phyloP scores from a whole-genome alignment of 352 stramenopile species.

The Phytophthora agathidicida region DNA sequence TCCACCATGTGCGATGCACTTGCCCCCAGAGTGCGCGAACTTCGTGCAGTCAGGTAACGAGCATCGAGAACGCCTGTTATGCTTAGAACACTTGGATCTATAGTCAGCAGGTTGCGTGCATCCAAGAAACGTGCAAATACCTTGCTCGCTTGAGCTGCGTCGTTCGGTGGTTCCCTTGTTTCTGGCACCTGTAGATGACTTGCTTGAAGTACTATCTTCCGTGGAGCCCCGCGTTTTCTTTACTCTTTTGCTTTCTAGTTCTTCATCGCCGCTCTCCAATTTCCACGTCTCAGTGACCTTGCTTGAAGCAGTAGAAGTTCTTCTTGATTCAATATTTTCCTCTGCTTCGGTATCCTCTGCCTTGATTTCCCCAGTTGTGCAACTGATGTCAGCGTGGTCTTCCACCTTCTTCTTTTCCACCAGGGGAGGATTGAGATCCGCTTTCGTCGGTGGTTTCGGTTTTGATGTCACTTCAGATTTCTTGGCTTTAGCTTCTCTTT shows the following conservation, averaged over 20 bases:
- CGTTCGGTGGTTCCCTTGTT: neutral
- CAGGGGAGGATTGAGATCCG: no score
- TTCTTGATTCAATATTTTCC: neutral
- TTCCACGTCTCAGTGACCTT: neutral
- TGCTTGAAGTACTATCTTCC: neutral
- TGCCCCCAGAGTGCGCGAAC: constrained; percentile 11
- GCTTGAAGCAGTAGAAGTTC: neutral
- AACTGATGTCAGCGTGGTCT: no score
- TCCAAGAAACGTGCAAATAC: neutral
- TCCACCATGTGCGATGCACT: constrained; percentile 14
- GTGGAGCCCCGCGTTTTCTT: neutral
- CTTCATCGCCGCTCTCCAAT: constrained; percentile 4
- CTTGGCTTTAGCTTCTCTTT: neutral
- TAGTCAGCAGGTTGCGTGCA: neutral
- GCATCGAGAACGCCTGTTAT: constrained; percentile 2
- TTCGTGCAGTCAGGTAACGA: constrained; percentile 5
- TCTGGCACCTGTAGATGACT: neutral
- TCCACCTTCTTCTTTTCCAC: no score
- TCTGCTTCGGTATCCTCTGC: neutral
- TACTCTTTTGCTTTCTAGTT: neutral
- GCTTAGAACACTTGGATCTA: constrained; percentile 7
- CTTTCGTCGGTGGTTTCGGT: no score
- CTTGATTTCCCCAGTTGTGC: no score
- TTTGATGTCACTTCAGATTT: no score
- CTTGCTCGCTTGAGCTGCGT: neutral